Base-by-base conservation (phyloP, 2,329 filamentous ascomycete species). In the Sclerotinia nivalis region DNA sequence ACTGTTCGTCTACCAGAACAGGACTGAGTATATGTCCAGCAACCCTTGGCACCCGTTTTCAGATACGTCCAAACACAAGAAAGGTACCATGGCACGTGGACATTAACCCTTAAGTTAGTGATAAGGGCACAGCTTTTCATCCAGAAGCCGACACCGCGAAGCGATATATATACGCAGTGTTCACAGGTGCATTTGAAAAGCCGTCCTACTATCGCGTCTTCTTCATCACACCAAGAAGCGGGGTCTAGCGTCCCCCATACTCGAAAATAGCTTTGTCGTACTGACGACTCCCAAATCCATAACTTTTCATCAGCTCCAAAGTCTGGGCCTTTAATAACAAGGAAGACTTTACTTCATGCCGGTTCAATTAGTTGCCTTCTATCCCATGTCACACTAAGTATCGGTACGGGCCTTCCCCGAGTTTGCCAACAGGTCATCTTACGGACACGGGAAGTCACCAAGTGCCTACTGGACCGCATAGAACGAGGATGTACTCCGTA, bases 61-160 rank as follows among this genome's bases (percentile, higher is more conserved):
- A 65, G 61, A 40, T 65, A 37, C 47, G 13, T 52, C 61, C 47
- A 47, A 65, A 65, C 61, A 65, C 47, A 65, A 28, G 28, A 52
- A 49, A 54, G 47, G 47, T 64, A 65, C 47, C 31, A 65, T 52
- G 61, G 47, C 61, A 65, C 34, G 61, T 52, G 61, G 47, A 65
- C 22, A 52, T 64, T 25, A 40, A 52, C 47, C 47, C 50, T 52
- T 15, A 37, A 40, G 47, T 40, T 64, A 40, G n/a, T 15, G n/a
- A 37, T 25, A 18, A 28, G 31, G 9, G 13, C 34, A 65, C 61
- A 65, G 28, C 61, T 43, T 43, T 25, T 52, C 22, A 40, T 64
- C n/a, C 37, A 34, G 20, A 18, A 52, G 60, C 31, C n/a, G 20
- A 64, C n/a, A 52, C 15, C 18, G 18, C 60, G 50, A 22, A 65